Evolutionary conservation across 1,139 yeast genomes (phyloP), one percentile per base, ranked within the genome.

Genomic region (Candida glucosophila): DNA sequence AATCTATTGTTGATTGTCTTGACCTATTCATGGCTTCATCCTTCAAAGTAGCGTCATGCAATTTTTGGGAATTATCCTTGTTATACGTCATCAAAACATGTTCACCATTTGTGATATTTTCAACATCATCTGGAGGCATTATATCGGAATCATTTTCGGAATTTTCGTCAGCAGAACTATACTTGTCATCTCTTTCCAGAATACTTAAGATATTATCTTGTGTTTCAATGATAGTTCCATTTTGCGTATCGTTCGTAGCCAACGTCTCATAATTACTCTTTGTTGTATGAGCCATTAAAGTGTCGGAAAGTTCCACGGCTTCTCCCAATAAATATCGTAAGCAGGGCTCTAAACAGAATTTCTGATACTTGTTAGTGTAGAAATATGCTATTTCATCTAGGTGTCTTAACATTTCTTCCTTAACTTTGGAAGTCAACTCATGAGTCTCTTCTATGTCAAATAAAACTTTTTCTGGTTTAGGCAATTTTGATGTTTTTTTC

Each of bases 321-420:
- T 88, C 97, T 1, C 98, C 98, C 58, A 86, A 60, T 4, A 90
- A 58, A 41, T 64, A 79, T 26, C 95, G 52, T 31, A 90, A 54
- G 38, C 93, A 76, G 1, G 83, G 77, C 43, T 90, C 97, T 15
- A 90, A 56, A 37, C 95, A 83, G 38, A 76, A 85, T 32, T 63
- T 57, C 17, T 73, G 72, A 30, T 58, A 55, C 25, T 64, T 63
- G 19, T 67, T 62, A 0, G 88, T 60, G 39, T 72, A 77, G 30
- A 67, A 68, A 2, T 51, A 50, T 0, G 86, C 60, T 12, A 88
- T 78, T 20, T 68, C 69, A 20, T 58, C 55, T 22, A 88, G 52
- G 16, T 61, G 65, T 3, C 48, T 44, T 13, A 67, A 41, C 47
- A 88, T 71, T 20, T 67, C 73, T 12, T 55, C 54, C 19, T 68